A percentile compares a stretch with the other conserved stretches of the same genome.
These are phyloP conservation scores for Tolypocladium endophyticum DNA, from an alignment of 2,329 filamentous ascomycete genomes.

Conservation along the genomic window DNA sequence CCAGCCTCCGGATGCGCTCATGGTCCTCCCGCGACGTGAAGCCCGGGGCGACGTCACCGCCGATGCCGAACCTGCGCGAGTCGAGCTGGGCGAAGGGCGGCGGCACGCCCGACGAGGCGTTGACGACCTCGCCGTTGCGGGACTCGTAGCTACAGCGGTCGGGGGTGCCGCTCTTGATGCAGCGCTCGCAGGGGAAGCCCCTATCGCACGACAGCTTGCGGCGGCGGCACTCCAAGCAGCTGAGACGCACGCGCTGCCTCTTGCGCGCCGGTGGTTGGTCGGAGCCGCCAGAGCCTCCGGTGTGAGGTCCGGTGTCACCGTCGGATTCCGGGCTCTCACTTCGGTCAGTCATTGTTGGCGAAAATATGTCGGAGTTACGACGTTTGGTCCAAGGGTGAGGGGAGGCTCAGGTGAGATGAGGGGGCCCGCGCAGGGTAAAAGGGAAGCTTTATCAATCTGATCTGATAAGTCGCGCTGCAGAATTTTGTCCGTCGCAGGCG, in stretches of 20 bases:
- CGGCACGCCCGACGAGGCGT: constrained; percentile 33
- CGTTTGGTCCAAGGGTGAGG: constrained; percentile 8
- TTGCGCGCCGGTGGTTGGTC: constrained; percentile 36
- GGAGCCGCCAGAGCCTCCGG: constrained; percentile 12
- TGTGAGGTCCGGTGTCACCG: constrained; percentile 15
- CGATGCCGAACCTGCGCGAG: constrained; percentile 24
- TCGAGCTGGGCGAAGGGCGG: constrained; percentile 31
- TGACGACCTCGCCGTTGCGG: constrained; percentile 39
- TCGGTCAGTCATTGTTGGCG: constrained; percentile 17
- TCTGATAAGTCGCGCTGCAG: constrained; percentile 23
- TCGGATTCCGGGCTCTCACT: constrained; percentile 29
- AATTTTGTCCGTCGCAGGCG: constrained; percentile 13
- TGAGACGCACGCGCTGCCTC: constrained; percentile 47
- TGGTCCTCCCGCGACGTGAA: constrained; percentile 33
- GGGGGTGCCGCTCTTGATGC: constrained; percentile 50
- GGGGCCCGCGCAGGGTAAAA: constrained; percentile 16
- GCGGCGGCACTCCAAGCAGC: constrained; percentile 49
- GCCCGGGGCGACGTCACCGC: constrained; percentile 15
- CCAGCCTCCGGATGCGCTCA: constrained; percentile 47
- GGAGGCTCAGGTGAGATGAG: constrained; percentile 5
- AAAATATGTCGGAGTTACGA: constrained; percentile 24
- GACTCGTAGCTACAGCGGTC: constrained; percentile 51
- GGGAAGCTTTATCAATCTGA: constrained; percentile 29
- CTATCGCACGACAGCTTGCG: constrained; percentile 52
- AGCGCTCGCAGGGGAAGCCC: constrained; percentile 51